phyloP scores from a whole-genome alignment of 1,139 yeast species.

The Geotrichum carabidarum region DNA sequence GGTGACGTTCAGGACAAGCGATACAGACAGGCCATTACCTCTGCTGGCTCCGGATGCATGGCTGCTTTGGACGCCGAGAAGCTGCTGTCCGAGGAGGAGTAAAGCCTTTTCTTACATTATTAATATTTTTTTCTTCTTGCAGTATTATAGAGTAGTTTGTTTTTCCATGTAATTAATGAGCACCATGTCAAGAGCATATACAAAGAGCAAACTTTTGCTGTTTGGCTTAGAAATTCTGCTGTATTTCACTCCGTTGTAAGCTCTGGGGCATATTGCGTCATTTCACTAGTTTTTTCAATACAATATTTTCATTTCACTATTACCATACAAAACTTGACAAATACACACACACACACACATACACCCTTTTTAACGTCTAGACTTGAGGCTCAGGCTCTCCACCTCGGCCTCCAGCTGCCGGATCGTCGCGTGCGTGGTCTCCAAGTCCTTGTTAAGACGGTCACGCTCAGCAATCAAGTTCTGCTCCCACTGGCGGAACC shows the following conservation, averaged over 20 bases:
- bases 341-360: not conserved
- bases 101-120: constrained; percentile 8
- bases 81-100: constrained; percentile 66
- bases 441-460: constrained; percentile 88
- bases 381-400: constrained; percentile 27
- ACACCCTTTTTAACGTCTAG: constrained; percentile 1
- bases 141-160: not conserved
- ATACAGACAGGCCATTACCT: constrained; percentile 97
- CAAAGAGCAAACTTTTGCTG: too few species aligned
- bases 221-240: too few species aligned
- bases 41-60: constrained; percentile 99
- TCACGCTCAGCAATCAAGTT: constrained; percentile 92
- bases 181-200: too few species aligned
- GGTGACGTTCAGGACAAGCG: constrained; percentile 98
- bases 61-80: constrained; percentile 96
- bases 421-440: constrained; percentile 61
- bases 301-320: too few species aligned
- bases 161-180: not conserved
- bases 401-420: constrained; percentile 36
- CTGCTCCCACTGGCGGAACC: constrained; percentile 98
- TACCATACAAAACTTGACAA: too few species aligned
- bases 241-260: too few species aligned
- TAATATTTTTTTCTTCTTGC: not conserved
- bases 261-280: not conserved
- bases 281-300: not conserved